phyloP scores from a whole-genome alignment of 2,329 filamentous ascomycete species.

The Penicillium rolfsii region DNA sequence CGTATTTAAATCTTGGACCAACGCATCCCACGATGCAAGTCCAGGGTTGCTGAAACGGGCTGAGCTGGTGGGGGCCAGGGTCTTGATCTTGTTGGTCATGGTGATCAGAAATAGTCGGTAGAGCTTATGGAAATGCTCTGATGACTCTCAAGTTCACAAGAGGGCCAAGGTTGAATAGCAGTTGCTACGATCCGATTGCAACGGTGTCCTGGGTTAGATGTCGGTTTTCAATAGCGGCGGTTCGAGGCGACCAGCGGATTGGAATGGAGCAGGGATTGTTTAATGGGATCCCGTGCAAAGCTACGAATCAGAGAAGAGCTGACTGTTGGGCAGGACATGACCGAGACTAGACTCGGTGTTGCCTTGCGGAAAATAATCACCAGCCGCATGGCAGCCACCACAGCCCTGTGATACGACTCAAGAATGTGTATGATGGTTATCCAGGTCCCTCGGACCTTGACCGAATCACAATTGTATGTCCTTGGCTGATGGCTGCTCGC shows the following conservation, averaged over 20 bases:
- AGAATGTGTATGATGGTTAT: conserved; percentile 17
- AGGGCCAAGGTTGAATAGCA: conserved; percentile 9
- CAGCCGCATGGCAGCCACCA: conserved; percentile 40
- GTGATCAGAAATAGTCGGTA: background rate
- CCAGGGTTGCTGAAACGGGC: conserved; percentile 29
- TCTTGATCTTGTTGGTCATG: conserved; percentile 1
- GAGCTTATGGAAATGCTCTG: background rate
- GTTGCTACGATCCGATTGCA: conserved; percentile 9
- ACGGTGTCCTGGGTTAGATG: conserved; percentile 15
- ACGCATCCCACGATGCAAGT: conserved; percentile 14
- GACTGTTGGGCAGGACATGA: conserved; percentile 14
- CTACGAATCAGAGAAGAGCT: conserved; percentile 19
- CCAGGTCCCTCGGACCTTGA: background rate
- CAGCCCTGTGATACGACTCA: conserved; percentile 27
- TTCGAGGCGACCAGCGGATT: background rate
- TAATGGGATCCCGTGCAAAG: conserved; percentile 6
- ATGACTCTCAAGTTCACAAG: conserved; percentile 7
- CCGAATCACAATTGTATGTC: background rate
- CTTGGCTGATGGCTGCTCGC: background rate
- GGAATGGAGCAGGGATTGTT: conserved; percentile 16
- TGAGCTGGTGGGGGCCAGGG: conserved; percentile 18
- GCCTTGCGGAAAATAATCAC: conserved; percentile 32
- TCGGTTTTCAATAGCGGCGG: conserved; percentile 13
- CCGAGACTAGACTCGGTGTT: conserved; percentile 15
- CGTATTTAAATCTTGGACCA: conserved; percentile 15